Evolutionary conservation across 768 basidiomycete genomes (phyloP).

Genomic region (Lenzites betulinus): DNA sequence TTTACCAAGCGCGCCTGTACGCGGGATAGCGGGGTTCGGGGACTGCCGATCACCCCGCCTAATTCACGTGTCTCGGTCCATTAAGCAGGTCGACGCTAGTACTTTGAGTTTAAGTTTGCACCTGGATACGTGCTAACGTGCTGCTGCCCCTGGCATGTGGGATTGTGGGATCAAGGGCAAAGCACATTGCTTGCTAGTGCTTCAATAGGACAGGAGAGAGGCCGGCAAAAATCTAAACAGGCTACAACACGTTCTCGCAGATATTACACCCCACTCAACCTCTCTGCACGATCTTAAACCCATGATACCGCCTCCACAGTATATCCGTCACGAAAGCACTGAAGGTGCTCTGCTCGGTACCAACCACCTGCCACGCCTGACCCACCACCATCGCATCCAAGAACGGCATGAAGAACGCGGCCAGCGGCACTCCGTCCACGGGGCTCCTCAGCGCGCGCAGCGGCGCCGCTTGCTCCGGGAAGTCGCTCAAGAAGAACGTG

Average conservation of each 20-base stretch:
- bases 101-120: too few species aligned
- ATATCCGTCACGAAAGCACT: constrained; percentile 69
- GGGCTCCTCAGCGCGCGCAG: constrained; percentile 43
- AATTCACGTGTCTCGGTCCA: not conserved
- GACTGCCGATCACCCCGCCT: not conserved
- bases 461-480: constrained; percentile 32
- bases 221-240: too few species aligned
- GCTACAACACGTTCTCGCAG: too few species aligned
- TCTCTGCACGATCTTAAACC: constrained; percentile 44
- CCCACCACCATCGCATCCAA: constrained; percentile 73
- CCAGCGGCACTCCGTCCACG: constrained; percentile 52
- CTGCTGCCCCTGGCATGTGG: too few species aligned
- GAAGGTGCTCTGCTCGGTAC: constrained; percentile 77
- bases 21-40: constrained; percentile 17
- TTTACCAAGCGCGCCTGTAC: constrained; percentile 12
- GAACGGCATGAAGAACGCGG: constrained; percentile 55
- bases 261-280: constrained; percentile 11
- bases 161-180: too few species aligned
- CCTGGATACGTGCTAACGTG: too few species aligned
- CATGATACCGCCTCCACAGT: constrained; percentile 63
- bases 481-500: constrained; percentile 57
- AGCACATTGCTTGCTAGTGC: too few species aligned
- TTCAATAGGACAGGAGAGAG: too few species aligned
- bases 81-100: too few species aligned
- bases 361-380: constrained; percentile 57